phyloP scores from a whole-genome alignment of 1,139 yeast species.

The Geotrichum klebahnii region DNA sequence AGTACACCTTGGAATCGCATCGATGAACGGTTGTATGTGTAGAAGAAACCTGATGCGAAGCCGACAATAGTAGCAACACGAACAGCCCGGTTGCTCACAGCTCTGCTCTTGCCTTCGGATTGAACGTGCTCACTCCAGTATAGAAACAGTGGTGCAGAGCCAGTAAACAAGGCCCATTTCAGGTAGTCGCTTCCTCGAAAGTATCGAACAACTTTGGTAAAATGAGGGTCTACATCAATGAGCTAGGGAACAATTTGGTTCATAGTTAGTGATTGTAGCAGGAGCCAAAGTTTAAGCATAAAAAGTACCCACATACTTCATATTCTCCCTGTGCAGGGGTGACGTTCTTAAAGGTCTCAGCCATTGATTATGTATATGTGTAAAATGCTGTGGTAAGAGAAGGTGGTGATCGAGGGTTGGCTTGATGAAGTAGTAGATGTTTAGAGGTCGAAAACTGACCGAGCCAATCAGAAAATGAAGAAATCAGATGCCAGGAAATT shows the following conservation, averaged over 20 bases:
- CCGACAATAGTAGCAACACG: constrained; percentile 61
- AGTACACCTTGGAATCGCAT: constrained; percentile 74
- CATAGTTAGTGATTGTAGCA: background rate
- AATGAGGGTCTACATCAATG: constrained; percentile 79
- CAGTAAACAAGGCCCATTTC: constrained; percentile 59
- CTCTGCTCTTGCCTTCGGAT: constrained; percentile 54
- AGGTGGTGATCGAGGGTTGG: constrained; percentile 6
- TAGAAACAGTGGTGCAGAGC: constrained; percentile 61
- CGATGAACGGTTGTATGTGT: constrained; percentile 59
- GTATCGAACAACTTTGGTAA: constrained; percentile 65
- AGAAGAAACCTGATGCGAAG: constrained; percentile 63
- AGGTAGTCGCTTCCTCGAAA: constrained; percentile 66
- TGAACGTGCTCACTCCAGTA: constrained; percentile 53
- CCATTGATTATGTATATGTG: constrained; percentile 12
- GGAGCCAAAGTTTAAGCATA: background rate
- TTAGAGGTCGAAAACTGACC: constrained; percentile 2
- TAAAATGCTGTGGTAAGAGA: background rate
- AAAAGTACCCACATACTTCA: constrained; percentile 15
- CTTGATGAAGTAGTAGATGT: too few species aligned
- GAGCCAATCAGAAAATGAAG: constrained; percentile 6
- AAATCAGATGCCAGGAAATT: constrained; percentile 3
- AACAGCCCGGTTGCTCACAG: constrained; percentile 54
- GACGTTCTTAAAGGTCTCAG: constrained; percentile 21
- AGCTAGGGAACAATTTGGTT: constrained; percentile 28
- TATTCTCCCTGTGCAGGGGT: constrained; percentile 22